A percentile compares a stretch with the other conserved stretches of the same genome.
Evolutionary conservation across 1,139 yeast genomes (phyloP).

Genomic region (Zygoascus meyerae): DNA sequence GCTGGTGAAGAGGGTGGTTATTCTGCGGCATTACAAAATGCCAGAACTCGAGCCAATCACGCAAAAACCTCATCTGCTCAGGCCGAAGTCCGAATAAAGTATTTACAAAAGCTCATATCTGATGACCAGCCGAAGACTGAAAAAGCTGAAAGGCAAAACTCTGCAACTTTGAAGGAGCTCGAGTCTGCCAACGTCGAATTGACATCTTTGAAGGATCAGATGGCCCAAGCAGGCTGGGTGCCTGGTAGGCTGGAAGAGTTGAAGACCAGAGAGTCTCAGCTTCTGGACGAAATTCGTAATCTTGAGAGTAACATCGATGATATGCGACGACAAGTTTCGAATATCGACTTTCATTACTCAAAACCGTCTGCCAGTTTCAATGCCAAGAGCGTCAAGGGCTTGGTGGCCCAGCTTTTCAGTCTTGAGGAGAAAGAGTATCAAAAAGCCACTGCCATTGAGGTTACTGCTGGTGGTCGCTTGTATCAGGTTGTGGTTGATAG

Average conservation of each 20-base stretch:
- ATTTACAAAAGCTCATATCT: constrained; percentile 49
- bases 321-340: constrained; percentile 60
- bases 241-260: constrained; percentile 44
- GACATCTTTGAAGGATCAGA: constrained; percentile 38
- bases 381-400: constrained; percentile 66
- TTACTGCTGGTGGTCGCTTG: constrained; percentile 88
- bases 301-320: constrained; percentile 49
- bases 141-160: constrained; percentile 52
- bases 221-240: constrained; percentile 57
- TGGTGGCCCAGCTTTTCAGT: constrained; percentile 79
- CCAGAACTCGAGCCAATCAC: constrained; percentile 52
- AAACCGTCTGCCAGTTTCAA: constrained; percentile 57
- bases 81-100: constrained; percentile 52
- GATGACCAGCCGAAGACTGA: constrained; percentile 49
- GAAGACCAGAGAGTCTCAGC: constrained; percentile 35
- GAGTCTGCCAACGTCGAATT: constrained; percentile 41
- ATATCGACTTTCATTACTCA: constrained; percentile 69
- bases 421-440: constrained; percentile 52
- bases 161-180: constrained; percentile 40
- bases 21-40: constrained; percentile 62
- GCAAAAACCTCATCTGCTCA: constrained; percentile 56
- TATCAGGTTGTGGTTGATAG: constrained; percentile 90
- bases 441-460: constrained; percentile 80
- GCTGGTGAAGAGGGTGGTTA: constrained; percentile 83
- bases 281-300: constrained; percentile 36